A percentile compares a stretch with the other conserved stretches of the same genome.
phyloP scores from a whole-genome alignment of 1,284 basidiomycete genomes.

The Moniliella sp. region DNA sequence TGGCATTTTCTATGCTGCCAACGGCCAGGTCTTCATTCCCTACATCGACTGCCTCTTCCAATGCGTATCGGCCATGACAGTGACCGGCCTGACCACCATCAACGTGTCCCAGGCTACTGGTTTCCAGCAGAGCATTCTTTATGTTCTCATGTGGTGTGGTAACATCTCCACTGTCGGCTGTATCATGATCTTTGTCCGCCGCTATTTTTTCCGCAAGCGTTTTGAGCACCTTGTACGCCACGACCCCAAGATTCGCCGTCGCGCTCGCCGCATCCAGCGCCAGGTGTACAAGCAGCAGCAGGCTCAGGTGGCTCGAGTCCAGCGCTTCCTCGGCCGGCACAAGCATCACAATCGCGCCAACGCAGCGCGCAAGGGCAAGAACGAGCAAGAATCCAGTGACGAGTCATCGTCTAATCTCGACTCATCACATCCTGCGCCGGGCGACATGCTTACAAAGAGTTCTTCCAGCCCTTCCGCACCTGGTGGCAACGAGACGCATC shows the following conservation, averaged over 20 bases:
- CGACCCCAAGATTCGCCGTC: constrained; percentile 14
- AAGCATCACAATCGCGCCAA: too few species aligned
- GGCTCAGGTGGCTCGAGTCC: too few species aligned
- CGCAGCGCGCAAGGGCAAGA: too few species aligned
- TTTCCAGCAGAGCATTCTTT: constrained; percentile 53
- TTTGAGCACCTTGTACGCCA: constrained; percentile 15
- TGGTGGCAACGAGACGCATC: too few species aligned
- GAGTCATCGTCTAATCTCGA: too few species aligned
- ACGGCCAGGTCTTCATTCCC: constrained; percentile 22
- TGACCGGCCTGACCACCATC: constrained; percentile 53
- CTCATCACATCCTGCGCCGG: too few species aligned
- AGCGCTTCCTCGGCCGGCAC: too few species aligned
- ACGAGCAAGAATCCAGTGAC: too few species aligned
- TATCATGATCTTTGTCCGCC: constrained; percentile 28
- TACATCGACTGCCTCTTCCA: constrained; percentile 57
- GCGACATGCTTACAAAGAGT: too few species aligned
- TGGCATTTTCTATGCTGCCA: constrained; percentile 42
- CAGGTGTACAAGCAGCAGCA: too few species aligned
- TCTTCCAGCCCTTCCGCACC: too few species aligned
- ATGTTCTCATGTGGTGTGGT: constrained; percentile 29
- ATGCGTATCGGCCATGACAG: constrained; percentile 54
- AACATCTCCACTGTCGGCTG: constrained; percentile 28
- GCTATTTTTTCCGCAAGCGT: constrained; percentile 22
- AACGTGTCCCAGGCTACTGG: constrained; percentile 51
- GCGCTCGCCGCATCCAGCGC: constrained; percentile 26